Percentiles rank a stretch among this genome's conserved stretches.
These are phyloP conservation scores for Termitomyces sp. DNA, from an alignment of 768 basidiomycete species.

Conservation along the genomic window DNA sequence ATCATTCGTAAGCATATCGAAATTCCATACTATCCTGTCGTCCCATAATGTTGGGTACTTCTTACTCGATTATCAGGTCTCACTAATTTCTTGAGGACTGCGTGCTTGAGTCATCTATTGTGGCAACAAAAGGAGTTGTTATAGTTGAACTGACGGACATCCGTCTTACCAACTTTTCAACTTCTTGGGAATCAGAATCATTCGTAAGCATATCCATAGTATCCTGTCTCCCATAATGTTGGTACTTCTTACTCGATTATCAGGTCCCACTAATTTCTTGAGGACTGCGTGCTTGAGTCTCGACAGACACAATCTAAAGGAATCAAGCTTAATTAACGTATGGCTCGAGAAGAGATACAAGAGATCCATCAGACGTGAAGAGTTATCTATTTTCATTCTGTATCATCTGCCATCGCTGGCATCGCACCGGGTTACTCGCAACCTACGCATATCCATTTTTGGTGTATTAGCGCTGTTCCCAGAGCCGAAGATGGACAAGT, in stretches of 20 bases:
- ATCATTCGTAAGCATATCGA: not conserved
- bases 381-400: not conserved
- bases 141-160: too few relatives aligned
- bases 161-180: too few relatives aligned
- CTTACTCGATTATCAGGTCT: not conserved
- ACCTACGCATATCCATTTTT: not conserved
- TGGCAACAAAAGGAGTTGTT: too few relatives aligned
- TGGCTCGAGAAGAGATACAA: not conserved
- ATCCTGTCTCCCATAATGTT: not conserved
- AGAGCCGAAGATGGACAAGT: not conserved
- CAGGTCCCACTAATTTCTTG: too few relatives aligned
- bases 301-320: not conserved
- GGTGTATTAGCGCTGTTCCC: not conserved
- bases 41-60: not conserved
- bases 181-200: too few relatives aligned
- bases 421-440: not conserved
- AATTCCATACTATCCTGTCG: not conserved
- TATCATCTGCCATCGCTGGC: not conserved
- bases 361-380: not conserved
- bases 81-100: not conserved
- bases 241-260: not conserved
- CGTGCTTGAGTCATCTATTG: too few relatives aligned
- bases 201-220: not conserved
- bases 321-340: not conserved
- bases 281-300: not conserved